Percentiles rank a stretch among this genome's conserved stretches.
Evolutionary conservation across 2,329 filamentous ascomycete genomes (phyloP).

Genomic region (Curvularia verruculosa): DNA sequence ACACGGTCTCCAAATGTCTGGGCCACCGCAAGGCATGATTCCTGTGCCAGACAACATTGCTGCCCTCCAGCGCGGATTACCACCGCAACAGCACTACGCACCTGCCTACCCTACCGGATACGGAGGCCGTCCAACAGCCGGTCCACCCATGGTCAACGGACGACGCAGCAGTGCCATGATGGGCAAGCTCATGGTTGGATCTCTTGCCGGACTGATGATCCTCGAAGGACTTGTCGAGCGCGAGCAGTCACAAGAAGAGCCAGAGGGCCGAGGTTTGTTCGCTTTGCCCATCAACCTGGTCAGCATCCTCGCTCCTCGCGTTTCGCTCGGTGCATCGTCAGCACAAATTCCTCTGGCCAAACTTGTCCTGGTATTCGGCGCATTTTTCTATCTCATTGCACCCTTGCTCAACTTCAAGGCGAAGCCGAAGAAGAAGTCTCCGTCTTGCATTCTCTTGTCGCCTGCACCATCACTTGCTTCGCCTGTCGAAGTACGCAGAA

Average conservation of each 20-base stretch:
- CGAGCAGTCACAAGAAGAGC: constrained; percentile 60
- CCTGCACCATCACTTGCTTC: constrained; percentile 75
- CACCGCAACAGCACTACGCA: constrained; percentile 48
- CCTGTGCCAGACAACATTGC: constrained; percentile 52
- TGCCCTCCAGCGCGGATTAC: constrained; percentile 47
- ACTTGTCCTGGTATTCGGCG: constrained; percentile 58
- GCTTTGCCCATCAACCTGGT: constrained; percentile 49
- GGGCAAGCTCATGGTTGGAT: constrained; percentile 88
- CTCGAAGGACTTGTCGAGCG: constrained; percentile 76
- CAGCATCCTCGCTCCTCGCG: constrained; percentile 39
- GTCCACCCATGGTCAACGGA: constrained; percentile 48
- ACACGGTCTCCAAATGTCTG: constrained; percentile 35
- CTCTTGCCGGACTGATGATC: constrained; percentile 89
- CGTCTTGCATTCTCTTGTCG: constrained; percentile 48
- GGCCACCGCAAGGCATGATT: constrained; percentile 50
- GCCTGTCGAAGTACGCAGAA: constrained; percentile 81
- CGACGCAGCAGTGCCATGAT: constrained; percentile 58
- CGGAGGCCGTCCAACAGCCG: constrained; percentile 31
- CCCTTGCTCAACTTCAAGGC: constrained; percentile 64
- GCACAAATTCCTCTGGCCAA: constrained; percentile 56
- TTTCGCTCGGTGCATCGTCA: constrained; percentile 40
- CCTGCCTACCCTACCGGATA: constrained; percentile 44
- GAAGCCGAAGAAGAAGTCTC: constrained; percentile 58
- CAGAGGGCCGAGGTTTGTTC: constrained; percentile 51
- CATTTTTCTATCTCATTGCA: constrained; percentile 62